These are phyloP conservation scores for Kodamaea sp. DNA, from an alignment of 1,139 yeast species.

Conservation along the genomic window DNA sequence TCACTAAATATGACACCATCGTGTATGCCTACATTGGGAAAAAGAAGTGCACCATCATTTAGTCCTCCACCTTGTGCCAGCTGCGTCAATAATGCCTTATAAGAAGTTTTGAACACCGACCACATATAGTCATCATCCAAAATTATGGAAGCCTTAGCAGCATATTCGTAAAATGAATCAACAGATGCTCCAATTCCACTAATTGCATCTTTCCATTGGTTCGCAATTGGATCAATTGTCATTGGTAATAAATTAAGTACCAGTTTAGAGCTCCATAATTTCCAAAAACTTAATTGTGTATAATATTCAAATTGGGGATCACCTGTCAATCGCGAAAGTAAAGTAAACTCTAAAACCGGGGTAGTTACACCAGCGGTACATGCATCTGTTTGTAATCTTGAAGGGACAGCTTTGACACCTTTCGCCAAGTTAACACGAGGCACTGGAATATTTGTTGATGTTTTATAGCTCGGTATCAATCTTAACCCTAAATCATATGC, in stretches of 20 bases:
- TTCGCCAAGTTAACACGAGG: slow-evolving; percentile 64
- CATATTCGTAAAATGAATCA: slow-evolving; percentile 91
- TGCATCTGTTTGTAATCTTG: slow-evolving; percentile 52
- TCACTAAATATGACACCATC: slow-evolving; percentile 50
- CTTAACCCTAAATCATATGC: slow-evolving; percentile 73
- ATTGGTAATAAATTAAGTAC: slow-evolving; percentile 67
- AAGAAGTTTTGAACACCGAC: slow-evolving; percentile 57
- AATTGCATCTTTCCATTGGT: slow-evolving; percentile 54
- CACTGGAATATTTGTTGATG: slow-evolving; percentile 59
- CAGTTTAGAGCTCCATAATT: slow-evolving; percentile 67
- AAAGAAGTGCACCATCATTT: slow-evolving; percentile 52
- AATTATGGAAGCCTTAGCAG: slow-evolving; percentile 69
- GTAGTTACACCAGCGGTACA: slow-evolving; percentile 88
- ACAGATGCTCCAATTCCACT: slow-evolving; percentile 90
- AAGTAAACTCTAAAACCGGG: slow-evolving; percentile 73
- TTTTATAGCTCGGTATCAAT: slow-evolving; percentile 62
- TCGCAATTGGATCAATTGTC: slow-evolving; percentile 63
- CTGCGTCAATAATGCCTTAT: slow-evolving; percentile 52
- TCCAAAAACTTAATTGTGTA: slow-evolving; percentile 62
- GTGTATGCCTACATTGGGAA: slow-evolving; percentile 53
- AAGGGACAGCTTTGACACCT: slow-evolving; percentile 48
- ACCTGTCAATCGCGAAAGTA: slow-evolving; percentile 68
- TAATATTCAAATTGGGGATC: slow-evolving; percentile 66
- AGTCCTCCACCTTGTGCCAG: slow-evolving; percentile 38
- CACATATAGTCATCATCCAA: slow-evolving; percentile 64